Evolutionary conservation across 768 basidiomycete genomes (phyloP), one percentile per base, ranked within the genome.

Genomic region (Leccinum imitatum): DNA sequence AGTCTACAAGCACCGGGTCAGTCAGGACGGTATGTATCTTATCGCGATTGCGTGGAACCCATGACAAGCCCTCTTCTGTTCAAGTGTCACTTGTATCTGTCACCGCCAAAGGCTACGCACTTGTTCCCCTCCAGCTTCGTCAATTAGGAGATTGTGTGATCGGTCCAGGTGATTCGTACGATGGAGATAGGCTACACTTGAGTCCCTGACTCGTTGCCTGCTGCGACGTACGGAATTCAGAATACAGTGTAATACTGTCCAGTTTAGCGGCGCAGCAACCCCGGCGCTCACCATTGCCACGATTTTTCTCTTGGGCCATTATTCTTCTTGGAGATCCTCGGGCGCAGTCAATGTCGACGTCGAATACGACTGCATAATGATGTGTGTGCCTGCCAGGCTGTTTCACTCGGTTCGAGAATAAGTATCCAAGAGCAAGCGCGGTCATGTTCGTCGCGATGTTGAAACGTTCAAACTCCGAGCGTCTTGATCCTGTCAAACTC

Each of bases 401-500:
- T 50, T 27, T 50, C 27, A 50, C 15, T 50, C 23, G 47, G 23
- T 48, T 15, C 6, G 7, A 48, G 47, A 9, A 10, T 44, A 44
- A 4, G 44, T 46, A 11, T 46, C 5, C 19, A 11, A 46, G 19
- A 19, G 44, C 19, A 46, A 46, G 44, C 44, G 44, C 44, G 11
- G 44, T 46, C 44, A 46, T 19, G 44, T n/a, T 44, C 13, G 27
- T 51, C 50, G 50, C 21, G 15, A 51, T 14, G 23, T 51, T 30
- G 50, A 51, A 31, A 51, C 50, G 4, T 51, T n/a, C 30, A 51
- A 51, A 51, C 50, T 51, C 50, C 50, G 33, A 35, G 5, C 33
- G 50, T 31, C 50, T 50, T 50, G 48, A 50, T 50, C 50, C 50
- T 17, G n/a, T n/a, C 50, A 51, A 51, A 31, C 50, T 15, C 50